Base-by-base conservation (phyloP, 73 alveolate species). In the Stentor coeruleus region DNA sequence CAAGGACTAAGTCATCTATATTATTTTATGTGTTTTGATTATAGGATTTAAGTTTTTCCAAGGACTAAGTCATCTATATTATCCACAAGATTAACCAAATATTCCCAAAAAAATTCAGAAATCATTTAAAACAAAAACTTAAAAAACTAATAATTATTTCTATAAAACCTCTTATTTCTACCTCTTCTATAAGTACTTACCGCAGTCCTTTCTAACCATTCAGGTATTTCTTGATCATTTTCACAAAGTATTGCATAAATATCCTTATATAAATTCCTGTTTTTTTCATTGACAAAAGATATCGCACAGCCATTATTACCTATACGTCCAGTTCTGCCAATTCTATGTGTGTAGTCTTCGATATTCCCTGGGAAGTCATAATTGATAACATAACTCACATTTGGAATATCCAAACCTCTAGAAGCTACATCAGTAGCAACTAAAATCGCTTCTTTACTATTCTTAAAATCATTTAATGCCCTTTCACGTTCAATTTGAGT, bases 401-500 rank as follows among this genome's bases (percentile, higher is more conserved):
- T 96, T n/a, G 99, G 99, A 73, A 97, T 97, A 91, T 97, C 99
- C 38, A 97, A 91, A n/a, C 99, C 99, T 75, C 99, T 90, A 3
- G 99, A 89, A 20, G 99, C 99, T 6, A 97, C 98, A 95, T 97
- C 99, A 35, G 99, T 97, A 0, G 99, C 99, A 11, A 96, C 99
- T 59, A 97, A 94, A 39, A 97, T 96, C 72, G 93, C 92, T 73
- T 89, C 93, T 85, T 97, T 97, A 11, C 98, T 97, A 60, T 90
- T 94, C 85, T 96, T 92, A 85, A 97, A 97, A 14, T 98, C 96
- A 74, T 89, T 92, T 14, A 75, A 39, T 15, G 58, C 83, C 33
- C 3, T 39, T 39, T 92, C 95, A 91, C 98, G 93, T 59, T 88
- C 94, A 55, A 84, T 38, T 84, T 91, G 88, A 15, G 79, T 75